These are phyloP conservation scores for Papiliotrema terrestris DNA, from an alignment of 1,284 basidiomycete genomes.

Conservation along the genomic window DNA sequence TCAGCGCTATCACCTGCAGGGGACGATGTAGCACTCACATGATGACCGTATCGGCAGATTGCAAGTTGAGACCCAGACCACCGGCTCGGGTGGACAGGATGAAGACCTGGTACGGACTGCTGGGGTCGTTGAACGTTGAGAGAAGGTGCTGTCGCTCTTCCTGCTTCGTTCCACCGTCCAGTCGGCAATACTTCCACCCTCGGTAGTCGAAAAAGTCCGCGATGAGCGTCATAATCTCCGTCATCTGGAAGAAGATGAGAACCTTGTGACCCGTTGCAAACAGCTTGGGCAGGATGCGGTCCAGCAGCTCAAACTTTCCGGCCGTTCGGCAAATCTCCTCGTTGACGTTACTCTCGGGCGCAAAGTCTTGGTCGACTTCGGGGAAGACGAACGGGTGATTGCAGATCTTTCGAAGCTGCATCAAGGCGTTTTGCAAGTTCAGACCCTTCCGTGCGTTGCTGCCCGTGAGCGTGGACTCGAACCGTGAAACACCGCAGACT, in stretches of 20 bases:
- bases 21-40: slow-evolving; percentile 63
- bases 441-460: slow-evolving; percentile 42
- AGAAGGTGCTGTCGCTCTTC: slow-evolving; percentile 93
- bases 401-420: slow-evolving; percentile 99
- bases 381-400: slow-evolving; percentile 97
- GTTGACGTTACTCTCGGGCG: slow-evolving; percentile 62
- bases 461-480: slow-evolving; percentile 17
- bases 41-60: slow-evolving; percentile 98
- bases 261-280: slow-evolving; percentile 83
- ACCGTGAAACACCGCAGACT: slow-evolving; percentile 5
- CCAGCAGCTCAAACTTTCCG: slow-evolving; percentile 94
- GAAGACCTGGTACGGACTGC: slow-evolving; percentile 90
- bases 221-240: slow-evolving; percentile 99
- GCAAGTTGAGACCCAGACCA: slow-evolving; percentile 95
- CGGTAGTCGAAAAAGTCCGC: slow-evolving; percentile 94
- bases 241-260: slow-evolving; percentile 99
- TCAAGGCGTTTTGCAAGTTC: slow-evolving; percentile 87
- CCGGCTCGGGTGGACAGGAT: slow-evolving; percentile 95
- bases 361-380: slow-evolving; percentile 68
- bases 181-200: slow-evolving; percentile 84
- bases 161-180: slow-evolving; percentile 97
- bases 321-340: slow-evolving; percentile 83
- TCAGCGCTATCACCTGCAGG: background rate
- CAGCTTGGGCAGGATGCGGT: slow-evolving; percentile 90
- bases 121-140: slow-evolving; percentile 83